These are phyloP conservation scores for Pythium vanterpoolii DNA, from an alignment of 352 stramenopile genomes.

Conservation along the genomic window DNA sequence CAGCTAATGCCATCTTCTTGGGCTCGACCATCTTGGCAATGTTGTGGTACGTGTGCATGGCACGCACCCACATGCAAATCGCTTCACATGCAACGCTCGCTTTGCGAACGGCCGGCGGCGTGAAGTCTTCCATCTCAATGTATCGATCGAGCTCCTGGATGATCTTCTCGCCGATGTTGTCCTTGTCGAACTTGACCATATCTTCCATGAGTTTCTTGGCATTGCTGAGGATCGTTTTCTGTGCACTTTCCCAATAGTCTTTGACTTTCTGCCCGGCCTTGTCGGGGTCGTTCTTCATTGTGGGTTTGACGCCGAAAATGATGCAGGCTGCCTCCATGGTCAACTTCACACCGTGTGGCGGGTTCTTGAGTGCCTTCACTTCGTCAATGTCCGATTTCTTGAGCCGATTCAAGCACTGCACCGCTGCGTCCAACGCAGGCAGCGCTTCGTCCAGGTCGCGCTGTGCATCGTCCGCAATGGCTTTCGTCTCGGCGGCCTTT, in stretches of 20 bases:
- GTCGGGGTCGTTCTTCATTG: slow-evolving; percentile 85
- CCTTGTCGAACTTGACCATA: slow-evolving; percentile 89
- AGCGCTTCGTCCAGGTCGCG: slow-evolving; percentile 91
- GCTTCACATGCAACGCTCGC: slow-evolving; percentile 89
- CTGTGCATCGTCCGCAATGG: slow-evolving; percentile 91
- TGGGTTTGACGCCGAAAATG: slow-evolving; percentile 93
- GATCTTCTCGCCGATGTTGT: slow-evolving; percentile 86
- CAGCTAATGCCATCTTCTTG: slow-evolving; percentile 85
- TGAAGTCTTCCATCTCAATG: slow-evolving; percentile 91
- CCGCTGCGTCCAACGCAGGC: slow-evolving; percentile 88
- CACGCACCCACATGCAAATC: slow-evolving; percentile 93
- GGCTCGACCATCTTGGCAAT: slow-evolving; percentile 91
- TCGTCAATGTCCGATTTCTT: slow-evolving; percentile 95
- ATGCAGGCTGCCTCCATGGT: slow-evolving; percentile 93
- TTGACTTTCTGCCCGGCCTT: slow-evolving; percentile 90
- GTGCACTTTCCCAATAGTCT: slow-evolving; percentile 87
- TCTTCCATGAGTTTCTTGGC: slow-evolving; percentile 89
- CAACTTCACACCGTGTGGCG: slow-evolving; percentile 76
- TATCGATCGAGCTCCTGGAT: slow-evolving; percentile 87
- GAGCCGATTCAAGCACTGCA: slow-evolving; percentile 89
- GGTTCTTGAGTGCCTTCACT: slow-evolving; percentile 88
- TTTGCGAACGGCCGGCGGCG: slow-evolving; percentile 85
- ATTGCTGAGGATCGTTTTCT: slow-evolving; percentile 85
- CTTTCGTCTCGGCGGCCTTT: slow-evolving; percentile 91
- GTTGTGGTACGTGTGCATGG: slow-evolving; percentile 93